Base-by-base conservation (phyloP, 2,329 filamentous ascomycete species). In the Cladophialophora carrionii region DNA sequence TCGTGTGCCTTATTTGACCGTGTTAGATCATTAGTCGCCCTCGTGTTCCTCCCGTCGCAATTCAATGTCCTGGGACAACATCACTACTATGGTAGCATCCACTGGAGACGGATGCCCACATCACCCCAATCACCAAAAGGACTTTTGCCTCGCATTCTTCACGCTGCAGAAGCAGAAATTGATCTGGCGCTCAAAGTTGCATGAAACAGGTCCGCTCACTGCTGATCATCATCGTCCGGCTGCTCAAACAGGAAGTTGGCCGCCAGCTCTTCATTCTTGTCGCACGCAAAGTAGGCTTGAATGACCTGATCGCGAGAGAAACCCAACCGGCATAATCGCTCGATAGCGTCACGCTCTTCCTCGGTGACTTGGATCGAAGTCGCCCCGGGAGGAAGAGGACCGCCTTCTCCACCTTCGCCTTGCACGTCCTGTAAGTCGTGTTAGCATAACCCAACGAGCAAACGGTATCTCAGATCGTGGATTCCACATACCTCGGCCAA, bases 201-300 rank as follows among this genome's bases (percentile, higher is more conserved):
- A 60, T 32, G 26, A 52, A 20, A 14, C 22, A n/a, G 17, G 37
- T 24, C 46, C 5, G 46, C 34, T 62, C 58, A 71, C 60, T 67
- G 61, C 59, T 64, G 53, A 43, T 68, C 69, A 31, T 80, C 76
- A 55, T 97, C 93, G 67, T 96, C 92, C 9, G 93, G 93, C 80
- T 98, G 92, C 73, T 99, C 95, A 76, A 99, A 99, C 66, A 99
- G 84, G 79, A 97, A 98, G 80, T 99, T 99, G 70, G 95, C 95
- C 0, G 95, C 95, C 58, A 99, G 84, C 79, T 99, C 95, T 80
- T 99, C 95, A 78, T 99, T 98, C 86, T 98, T 99, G 80, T 99
- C 95, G 78, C 95, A 99, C 37, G 95, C 95, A 76, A 99, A 99
- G 81, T 98, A 99, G 29, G 95, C 95, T 80, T 99, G 94, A 71